Evolutionary conservation across 2,329 filamentous ascomycete species (phyloP), one percentile per base, ranked within the genome.

Genomic region (Ophiosphaerella narmari): DNA sequence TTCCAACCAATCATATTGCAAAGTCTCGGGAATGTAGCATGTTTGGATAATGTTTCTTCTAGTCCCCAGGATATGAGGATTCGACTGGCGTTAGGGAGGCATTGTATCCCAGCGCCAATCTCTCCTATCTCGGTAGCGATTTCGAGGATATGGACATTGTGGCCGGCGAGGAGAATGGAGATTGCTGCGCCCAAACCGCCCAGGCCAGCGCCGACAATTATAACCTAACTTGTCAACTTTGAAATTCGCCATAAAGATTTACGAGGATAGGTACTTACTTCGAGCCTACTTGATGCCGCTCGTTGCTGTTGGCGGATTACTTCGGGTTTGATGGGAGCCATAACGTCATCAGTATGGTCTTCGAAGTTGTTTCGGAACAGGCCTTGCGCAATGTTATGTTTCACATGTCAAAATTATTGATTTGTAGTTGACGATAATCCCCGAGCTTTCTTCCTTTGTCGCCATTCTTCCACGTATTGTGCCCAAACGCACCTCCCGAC

Each of bases 161-260:
- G 79, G 18, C 79, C 77, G 21, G 74, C 74, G 7, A 80, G 69
- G 1, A 75, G 68, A 35, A 77, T 72, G 3, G 74, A 67, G 49
- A 82, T 80, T n/a, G 77, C 77, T 18, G 78, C 77, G 9, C 74
- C 79, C 7, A 85, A 72, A 5, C 82, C 82, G 21, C 80, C 80
- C 16, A 84, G 73, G 5, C 82, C 82, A 8, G 80, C 82, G n/a
- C 82, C 82, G 16, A 82, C 76, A 23, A 84, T 70, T 18, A 83
- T 73, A 23, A 82, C 58, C 68, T 71, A 3, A 9, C 1, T 23
- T 36, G n/a, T 54, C 18, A 53, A 14, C 40, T 12, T 40, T 31
- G 4, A n/a, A 7, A 11, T 14, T 9, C 7, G 6, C 29, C 38
- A 16, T 21, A 12, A 7, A 14, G 4, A 7, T 3, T 14, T 6